Evolutionary conservation across 352 stramenopile genomes (phyloP).

Genomic region (Phytophthora tentaculata): DNA sequence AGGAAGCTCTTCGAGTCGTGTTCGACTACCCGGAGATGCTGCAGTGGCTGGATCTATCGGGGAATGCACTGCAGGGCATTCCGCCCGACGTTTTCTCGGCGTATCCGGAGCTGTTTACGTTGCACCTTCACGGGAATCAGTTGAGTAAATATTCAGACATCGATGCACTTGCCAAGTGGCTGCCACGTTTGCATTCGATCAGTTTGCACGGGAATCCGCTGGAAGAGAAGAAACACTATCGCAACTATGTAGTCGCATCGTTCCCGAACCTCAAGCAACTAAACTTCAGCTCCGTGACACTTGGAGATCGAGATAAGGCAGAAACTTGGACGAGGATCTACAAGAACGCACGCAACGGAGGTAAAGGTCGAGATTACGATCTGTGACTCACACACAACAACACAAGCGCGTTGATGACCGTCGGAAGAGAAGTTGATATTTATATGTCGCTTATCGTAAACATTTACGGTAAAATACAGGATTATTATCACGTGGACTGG

Average conservation of each 20-base stretch:
- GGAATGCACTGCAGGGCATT: conserved; percentile 53
- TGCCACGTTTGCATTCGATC: conserved; percentile 67
- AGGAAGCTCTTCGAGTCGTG: conserved; percentile 51
- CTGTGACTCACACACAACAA: too few species aligned
- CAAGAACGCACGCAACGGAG: conserved; percentile 41
- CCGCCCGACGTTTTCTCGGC: conserved; percentile 43
- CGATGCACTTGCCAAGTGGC: conserved; percentile 48
- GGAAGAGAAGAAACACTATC: conserved; percentile 89
- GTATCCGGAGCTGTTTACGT: conserved; percentile 61
- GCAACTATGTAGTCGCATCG: conserved; percentile 80
- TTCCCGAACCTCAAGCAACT: conserved; percentile 73
- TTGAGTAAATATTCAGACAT: conserved; percentile 71
- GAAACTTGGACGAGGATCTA: conserved; percentile 79
- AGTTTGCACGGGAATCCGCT: conserved; percentile 85
- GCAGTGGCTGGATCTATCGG: conserved; percentile 75
- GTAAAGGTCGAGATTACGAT: conserved; percentile 19
- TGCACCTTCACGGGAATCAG: conserved; percentile 81
- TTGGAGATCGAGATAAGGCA: conserved; percentile 66
- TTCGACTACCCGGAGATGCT: conserved; percentile 56
- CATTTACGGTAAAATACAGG: too few species aligned
- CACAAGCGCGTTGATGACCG: too few species aligned
- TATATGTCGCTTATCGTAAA: not conserved
- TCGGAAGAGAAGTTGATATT: not conserved
- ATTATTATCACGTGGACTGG: too few species aligned
- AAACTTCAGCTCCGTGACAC: conserved; percentile 79